Conservation (phyloP, 2,329 filamentous ascomycete genomes). For the Grosmannia clavigera region DNA sequence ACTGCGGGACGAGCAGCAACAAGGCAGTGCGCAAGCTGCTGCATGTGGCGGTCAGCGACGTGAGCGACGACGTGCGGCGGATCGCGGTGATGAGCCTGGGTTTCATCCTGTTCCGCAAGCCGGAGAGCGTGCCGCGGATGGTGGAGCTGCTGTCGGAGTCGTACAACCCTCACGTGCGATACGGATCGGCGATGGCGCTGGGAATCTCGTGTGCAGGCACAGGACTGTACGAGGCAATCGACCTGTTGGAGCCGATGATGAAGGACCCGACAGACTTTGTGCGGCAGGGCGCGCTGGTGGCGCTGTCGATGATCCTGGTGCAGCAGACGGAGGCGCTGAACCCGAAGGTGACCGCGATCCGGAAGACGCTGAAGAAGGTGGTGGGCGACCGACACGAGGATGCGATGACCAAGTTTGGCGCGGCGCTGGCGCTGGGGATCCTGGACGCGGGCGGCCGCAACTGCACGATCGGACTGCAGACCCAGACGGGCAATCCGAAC, state of each 20-base stretch:
- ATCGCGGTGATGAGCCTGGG: constrained; percentile 96
- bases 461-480: constrained; percentile 95
- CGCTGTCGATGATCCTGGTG: constrained; percentile 96
- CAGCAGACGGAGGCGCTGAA: constrained; percentile 99
- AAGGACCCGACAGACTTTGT: constrained; percentile 99
- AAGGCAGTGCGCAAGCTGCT: constrained; percentile 94
- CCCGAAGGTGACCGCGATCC: constrained; percentile 81
- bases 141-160: constrained; percentile 96
- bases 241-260: constrained; percentile 96
- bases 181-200: constrained; percentile 94
- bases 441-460: constrained; percentile 97
- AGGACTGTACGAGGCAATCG: constrained; percentile 89
- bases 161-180: constrained; percentile 96
- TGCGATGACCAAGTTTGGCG: constrained; percentile 98
- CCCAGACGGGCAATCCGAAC: constrained; percentile 95
- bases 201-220: constrained; percentile 97
- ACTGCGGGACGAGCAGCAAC: constrained; percentile 95
- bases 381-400: constrained; percentile 92
- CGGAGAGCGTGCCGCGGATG: constrained; percentile 94
- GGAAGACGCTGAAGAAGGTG: constrained; percentile 90
- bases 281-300: constrained; percentile 86
- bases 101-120: constrained; percentile 97
- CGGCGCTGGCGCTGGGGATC: constrained; percentile 85
- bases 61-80: constrained; percentile 91
- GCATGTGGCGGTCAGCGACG: constrained; percentile 93